Base-by-base conservation (phyloP, 2,329 filamentous ascomycete species). In the Penicillium occitanis region DNA sequence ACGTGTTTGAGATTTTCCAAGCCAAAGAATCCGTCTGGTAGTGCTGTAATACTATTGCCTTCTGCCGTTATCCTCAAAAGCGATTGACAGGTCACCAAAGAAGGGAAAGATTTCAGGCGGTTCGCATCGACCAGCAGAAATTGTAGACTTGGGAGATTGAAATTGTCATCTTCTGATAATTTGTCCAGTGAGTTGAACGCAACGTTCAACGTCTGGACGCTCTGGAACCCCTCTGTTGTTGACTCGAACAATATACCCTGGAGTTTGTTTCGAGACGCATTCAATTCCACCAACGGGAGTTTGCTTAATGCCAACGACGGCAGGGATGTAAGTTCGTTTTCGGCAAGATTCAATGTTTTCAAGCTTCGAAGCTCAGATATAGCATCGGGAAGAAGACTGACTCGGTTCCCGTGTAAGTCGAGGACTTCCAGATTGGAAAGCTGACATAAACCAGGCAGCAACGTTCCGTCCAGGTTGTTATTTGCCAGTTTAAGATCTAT, bases 61-160 rank as follows among this genome's bases (percentile, higher is more conserved):
- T 94, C 91, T 0, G 90, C 90, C 1, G 88, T 84, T 11, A 99
- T 79, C 0, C 89, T 93, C 42, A 90, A 78, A 5, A 98, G 85
- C 61, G 84, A 88, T 3, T 82, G 82, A 91, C 93, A 97, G 1
- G 84, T 83, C n/a, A 85, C 84, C 70, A 97, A 81, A 69, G 91
- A 85, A 0, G 94, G 93, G 13, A 99, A 80, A 0, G 78, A 77
- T 67, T 87, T 86, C 6, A 99, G 80, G 11, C 91, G 87, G 75
- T 99, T 99, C 76, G 90, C 88, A 0, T 91, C 91, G n/a, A 96
- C 80, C 40, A 89, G 88, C 11, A 98, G 79, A 59, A 88, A 87
- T 69, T 91, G 89, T 28, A 97, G 78, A 8, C 85, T 86, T 0
- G 93, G 92, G 64, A 97, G 76, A 0, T 82, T 78, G n/a, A 95